These are phyloP conservation scores for Elongisporangium prolatum DNA, from an alignment of 352 stramenopile genomes.

Conservation along the genomic window DNA sequence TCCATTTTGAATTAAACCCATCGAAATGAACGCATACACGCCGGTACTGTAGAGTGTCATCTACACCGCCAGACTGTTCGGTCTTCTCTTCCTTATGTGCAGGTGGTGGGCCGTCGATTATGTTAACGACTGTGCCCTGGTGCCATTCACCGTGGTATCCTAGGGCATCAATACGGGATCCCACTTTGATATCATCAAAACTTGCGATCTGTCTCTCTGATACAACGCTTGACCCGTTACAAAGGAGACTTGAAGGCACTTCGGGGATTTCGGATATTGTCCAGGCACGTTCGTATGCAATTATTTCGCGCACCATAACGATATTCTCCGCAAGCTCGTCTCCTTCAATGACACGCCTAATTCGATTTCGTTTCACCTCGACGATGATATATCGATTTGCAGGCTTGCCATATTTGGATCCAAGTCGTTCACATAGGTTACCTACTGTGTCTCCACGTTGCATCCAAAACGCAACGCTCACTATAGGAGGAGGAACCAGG, in stretches of 20 bases:
- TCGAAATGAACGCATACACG: slow-evolving; percentile 67
- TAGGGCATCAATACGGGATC: slow-evolving; percentile 52
- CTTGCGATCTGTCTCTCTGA: slow-evolving; percentile 9
- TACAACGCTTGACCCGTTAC: slow-evolving; percentile 7
- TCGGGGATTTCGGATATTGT: slow-evolving; percentile 49
- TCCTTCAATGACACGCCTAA: slow-evolving; percentile 65
- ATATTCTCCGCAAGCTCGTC: slow-evolving; percentile 54
- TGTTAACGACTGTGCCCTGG: slow-evolving; percentile 50
- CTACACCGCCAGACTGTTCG: background rate
- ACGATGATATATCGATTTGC: slow-evolving; percentile 61
- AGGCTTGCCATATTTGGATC: slow-evolving; percentile 22
- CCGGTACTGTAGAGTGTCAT: slow-evolving; percentile 6
- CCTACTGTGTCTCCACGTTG: slow-evolving; percentile 36
- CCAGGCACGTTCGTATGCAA: slow-evolving; percentile 69
- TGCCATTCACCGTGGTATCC: slow-evolving; percentile 58
- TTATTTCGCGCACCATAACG: slow-evolving; percentile 27
- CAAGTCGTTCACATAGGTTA: slow-evolving; percentile 47
- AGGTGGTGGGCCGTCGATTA: slow-evolving; percentile 10
- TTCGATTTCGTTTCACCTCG: slow-evolving; percentile 62
- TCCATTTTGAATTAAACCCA: slow-evolving; percentile 61
- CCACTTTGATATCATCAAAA: slow-evolving; percentile 47
- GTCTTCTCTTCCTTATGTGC: slow-evolving; percentile 1
- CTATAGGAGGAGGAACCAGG: slow-evolving; percentile 10
- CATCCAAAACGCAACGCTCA: slow-evolving; percentile 49
- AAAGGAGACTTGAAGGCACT: slow-evolving; percentile 21